A percentile compares a stretch with the other conserved stretches of the same genome.
phyloP scores from a whole-genome alignment of 179 eudicot genomes.

The Heliamphora ciliata region DNA sequence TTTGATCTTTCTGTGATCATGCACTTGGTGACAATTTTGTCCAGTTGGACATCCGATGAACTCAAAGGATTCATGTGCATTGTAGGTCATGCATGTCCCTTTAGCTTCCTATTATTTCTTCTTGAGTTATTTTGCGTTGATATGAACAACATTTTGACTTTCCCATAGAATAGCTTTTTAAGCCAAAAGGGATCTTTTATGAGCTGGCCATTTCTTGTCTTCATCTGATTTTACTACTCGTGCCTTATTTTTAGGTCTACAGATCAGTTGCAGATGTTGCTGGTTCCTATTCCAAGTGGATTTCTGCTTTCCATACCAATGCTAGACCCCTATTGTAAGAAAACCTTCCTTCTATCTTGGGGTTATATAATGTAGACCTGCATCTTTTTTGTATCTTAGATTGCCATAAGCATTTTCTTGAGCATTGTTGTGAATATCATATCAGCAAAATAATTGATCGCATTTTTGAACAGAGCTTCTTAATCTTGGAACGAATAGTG shows the following conservation, averaged over 20 bases:
- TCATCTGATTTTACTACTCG: constrained; percentile 5
- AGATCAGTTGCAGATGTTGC: constrained; percentile 87
- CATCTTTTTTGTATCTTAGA: constrained; percentile 8
- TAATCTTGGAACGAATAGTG: not conserved
- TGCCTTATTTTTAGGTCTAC: constrained; percentile 54
- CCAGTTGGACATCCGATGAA: constrained; percentile 41
- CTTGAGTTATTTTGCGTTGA: not conserved
- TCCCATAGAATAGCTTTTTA: not conserved
- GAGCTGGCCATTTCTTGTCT: constrained; percentile 14
- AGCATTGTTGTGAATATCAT: not conserved
- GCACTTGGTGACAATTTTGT: constrained; percentile 69
- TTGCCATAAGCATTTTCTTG: not conserved
- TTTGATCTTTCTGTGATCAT: constrained; percentile 53
- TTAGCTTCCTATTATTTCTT: not conserved
- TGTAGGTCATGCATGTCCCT: constrained; percentile 38
- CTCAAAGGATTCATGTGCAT: constrained; percentile 79
- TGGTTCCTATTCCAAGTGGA: constrained; percentile 93
- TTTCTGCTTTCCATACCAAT: constrained; percentile 51
- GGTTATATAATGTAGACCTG: constrained; percentile 1
- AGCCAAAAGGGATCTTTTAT: constrained; percentile 1
- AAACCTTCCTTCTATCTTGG: constrained; percentile 19
- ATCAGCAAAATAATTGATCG: not conserved
- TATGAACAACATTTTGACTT: not conserved
- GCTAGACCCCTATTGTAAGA: constrained; percentile 79
- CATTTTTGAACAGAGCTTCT: not conserved